A percentile compares a stretch with the other conserved stretches of the same genome.
Conservation (phyloP, 192 early-diverging fungal species). For the Allomyces javanicus region DNA sequence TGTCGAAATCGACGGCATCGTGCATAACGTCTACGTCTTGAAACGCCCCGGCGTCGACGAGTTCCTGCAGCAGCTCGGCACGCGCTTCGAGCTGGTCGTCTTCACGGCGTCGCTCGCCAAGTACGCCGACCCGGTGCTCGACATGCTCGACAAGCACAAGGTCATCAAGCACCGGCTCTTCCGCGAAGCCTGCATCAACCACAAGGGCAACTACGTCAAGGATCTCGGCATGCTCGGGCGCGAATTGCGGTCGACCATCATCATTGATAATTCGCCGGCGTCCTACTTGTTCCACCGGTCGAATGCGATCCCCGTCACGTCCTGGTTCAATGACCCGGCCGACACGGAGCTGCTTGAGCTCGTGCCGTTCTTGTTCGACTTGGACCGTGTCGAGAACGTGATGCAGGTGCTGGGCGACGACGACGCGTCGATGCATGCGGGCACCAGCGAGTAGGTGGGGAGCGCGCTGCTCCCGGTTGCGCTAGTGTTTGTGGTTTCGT, state of each 20-base stretch:
- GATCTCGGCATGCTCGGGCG: conserved; percentile 78
- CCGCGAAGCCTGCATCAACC: conserved; percentile 83
- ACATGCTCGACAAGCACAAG: conserved; percentile 63
- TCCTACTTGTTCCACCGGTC: conserved; percentile 86
- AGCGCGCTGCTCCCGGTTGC: too few relatives aligned
- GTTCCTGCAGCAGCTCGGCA: conserved; percentile 67
- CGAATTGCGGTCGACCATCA: conserved; percentile 60
- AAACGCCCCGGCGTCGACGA: conserved; percentile 91
- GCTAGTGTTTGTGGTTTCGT: too few relatives aligned
- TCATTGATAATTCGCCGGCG: conserved; percentile 93
- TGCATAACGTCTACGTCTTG: conserved; percentile 87
- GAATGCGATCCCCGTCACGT: conserved; percentile 88
- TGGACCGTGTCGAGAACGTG: conserved; percentile 75
- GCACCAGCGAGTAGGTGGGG: too few relatives aligned
- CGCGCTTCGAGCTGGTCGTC: conserved; percentile 80
- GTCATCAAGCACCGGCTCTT: conserved; percentile 86
- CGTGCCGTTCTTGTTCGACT: conserved; percentile 81
- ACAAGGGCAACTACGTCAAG: conserved; percentile 96
- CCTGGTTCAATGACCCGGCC: conserved; percentile 92
- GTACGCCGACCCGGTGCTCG: conserved; percentile 97
- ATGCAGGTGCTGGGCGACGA: conserved; percentile 48
- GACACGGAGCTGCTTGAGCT: conserved; percentile 89
- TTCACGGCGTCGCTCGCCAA: conserved; percentile 90
- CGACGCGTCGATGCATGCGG: neutral
- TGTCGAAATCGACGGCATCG: conserved; percentile 73